Evolutionary conservation across 2,329 filamentous ascomycete species (phyloP), one percentile per base, ranked within the genome.

Genomic region (Sordariomycetes sp.): DNA sequence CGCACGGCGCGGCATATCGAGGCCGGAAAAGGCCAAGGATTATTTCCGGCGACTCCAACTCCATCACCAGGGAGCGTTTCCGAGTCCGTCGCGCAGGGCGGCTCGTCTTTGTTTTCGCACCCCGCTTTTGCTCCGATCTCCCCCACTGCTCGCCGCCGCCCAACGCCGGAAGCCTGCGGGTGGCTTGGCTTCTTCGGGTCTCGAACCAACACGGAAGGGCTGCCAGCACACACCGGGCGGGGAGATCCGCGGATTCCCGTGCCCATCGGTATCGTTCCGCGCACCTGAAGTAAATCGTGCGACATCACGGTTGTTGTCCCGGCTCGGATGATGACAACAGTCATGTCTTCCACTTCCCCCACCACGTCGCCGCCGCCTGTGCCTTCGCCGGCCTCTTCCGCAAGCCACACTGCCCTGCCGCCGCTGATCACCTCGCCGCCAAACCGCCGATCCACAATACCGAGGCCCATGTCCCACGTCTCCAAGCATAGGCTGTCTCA

Each of bases 401-500:
- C 79, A 59, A 79, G 76, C 64, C 79, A 80, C 65, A 75, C 81
- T 64, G 68, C 79, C 59, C 73, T 84, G 61, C 76, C 80, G 61
- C 80, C 81, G 46, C 69, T 84, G 61, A 78, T 82, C 64, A 82
- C 81, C 58, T 82, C 82, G 56, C 76, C 81, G 59, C 72, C 76
- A 58, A 69, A 78, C 62, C 84, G 80, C 67, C 80, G 82, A 69
- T 78, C 85, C 67, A 81, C 77, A 66, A 71, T 82, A 60, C 79
- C 86, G 65, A 77, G 85, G 64, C 86, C 89, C 64, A 81, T 83
- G 72, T 90, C 88, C 66, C 88, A 90, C 67, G 88, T 86, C 66
- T 86, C 87, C 62, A 92, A 86, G 73, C 88, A 89, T 69, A 83
- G 91, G 59, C 78, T 95, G 66, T 96, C 91, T 62, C 88, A 90